Base-by-base conservation (phyloP, 495 filamentous ascomycete genomes). In the Penicillium coprophilum region DNA sequence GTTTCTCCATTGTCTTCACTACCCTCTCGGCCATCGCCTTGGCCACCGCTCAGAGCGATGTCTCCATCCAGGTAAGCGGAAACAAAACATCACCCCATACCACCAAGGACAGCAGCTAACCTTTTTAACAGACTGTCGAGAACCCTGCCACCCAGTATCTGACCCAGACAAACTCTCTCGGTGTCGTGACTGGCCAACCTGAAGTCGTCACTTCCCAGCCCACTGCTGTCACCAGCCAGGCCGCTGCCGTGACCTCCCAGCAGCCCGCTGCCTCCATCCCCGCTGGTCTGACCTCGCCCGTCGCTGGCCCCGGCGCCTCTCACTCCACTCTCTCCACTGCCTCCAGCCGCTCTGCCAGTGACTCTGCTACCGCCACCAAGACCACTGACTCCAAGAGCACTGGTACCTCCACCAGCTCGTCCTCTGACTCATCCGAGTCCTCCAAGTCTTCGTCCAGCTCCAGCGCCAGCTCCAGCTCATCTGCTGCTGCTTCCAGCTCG, bases 101-200 rank as follows among this genome's bases (percentile, higher is more conserved):
- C 15, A 12, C 28, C 17, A 10, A 30, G 38, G 11, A 47, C 20
- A 44, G 46, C 32, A 21, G 17, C 28, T 34, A 40, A 53, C 19
- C 12, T 36, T 6, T 23, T 11, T 5, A 23, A 43, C 31, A 38
- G 40, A 45, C 53, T 19, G 27, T 46, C 9, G 39, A 47, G 34
- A 78, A 80, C 74, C 74, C 74, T 6, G 67, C 63, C 46, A 80
- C 77, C 36, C 56, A 69, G 19, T 79, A 67, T 61, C 68, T 80
- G 38, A 75, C 71, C 31, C 40, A 77, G 71, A 83, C 81, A 59
- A 78, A 84, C 74, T 80, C 82, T 45, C 66, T 72, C 27, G 79
- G 82, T 59, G 80, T 83, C 24, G 75, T 84, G 32, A 86, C 83
- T 45, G 80, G 81, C 65, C 73, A 77, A 53, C 73, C 77, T 39